Conservation (phyloP, 345 rosid species). For the Microthlaspi erraticum region DNA sequence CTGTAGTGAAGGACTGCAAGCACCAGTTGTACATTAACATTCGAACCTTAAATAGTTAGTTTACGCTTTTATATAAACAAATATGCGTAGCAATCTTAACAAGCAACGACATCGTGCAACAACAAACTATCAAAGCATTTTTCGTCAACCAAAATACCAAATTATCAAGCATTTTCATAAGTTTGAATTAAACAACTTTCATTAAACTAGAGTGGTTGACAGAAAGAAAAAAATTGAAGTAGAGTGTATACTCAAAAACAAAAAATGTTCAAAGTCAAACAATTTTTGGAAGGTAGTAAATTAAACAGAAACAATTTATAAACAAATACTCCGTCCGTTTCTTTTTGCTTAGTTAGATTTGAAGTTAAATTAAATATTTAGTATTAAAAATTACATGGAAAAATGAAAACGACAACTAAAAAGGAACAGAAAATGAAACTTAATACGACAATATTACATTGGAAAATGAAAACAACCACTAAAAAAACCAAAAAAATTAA, state of each 20-base stretch:
- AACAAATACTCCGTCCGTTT: too few species aligned
- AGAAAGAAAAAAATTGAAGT: too few species aligned
- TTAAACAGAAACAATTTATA: too few species aligned
- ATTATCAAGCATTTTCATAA: not conserved
- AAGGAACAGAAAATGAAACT: too few species aligned
- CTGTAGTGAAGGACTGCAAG: not conserved
- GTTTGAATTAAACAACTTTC: not conserved
- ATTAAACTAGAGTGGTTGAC: not conserved
- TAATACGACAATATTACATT: too few species aligned
- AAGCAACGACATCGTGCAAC: constrained; percentile 1
- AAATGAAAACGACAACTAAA: too few species aligned
- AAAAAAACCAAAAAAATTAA: too few species aligned
- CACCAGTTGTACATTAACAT: not conserved
- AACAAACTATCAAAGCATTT: not conserved
- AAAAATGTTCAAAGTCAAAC: not conserved
- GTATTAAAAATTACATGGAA: too few species aligned
- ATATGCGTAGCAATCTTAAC: not conserved
- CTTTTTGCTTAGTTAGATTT: too few species aligned
- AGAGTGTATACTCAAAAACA: not conserved
- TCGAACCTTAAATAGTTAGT: not conserved
- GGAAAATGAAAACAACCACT: too few species aligned
- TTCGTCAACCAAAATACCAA: not conserved
- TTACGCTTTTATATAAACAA: not conserved
- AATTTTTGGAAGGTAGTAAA: not conserved
- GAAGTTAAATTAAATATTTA: too few species aligned